Conservation (phyloP, 2,329 filamentous ascomycete genomes). For the Didymella exigua region DNA sequence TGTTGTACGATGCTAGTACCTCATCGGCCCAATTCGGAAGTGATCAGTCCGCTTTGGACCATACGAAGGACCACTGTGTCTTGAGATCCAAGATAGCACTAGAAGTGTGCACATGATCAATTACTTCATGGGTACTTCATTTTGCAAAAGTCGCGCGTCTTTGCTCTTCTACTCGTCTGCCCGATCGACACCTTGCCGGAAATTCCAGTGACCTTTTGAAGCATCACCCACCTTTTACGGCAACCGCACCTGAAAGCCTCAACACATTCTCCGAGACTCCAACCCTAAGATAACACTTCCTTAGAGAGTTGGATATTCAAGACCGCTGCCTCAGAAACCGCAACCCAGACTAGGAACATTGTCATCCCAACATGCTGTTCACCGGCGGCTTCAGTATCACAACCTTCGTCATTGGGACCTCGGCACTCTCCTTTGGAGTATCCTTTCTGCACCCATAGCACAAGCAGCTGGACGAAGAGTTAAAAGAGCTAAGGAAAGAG, state of each 20-base stretch:
- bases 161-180: no score
- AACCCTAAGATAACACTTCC: no score
- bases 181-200: no score
- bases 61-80: background rate
- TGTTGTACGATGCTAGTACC: constrained; percentile 22
- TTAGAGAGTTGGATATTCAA: no score
- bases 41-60: constrained; percentile 30
- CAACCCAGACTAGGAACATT: no score
- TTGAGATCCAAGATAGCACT: background rate
- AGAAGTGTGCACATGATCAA: background rate
- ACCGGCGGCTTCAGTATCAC: constrained; percentile 63
- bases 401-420: constrained; percentile 69
- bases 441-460: constrained; percentile 75
- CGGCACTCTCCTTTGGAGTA: constrained; percentile 70
- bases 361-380: no score
- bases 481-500: constrained; percentile 64
- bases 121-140: background rate
- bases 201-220: no score
- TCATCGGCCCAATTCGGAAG: constrained; percentile 24
- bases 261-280: no score
- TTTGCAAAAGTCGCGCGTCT: no score
- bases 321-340: no score
- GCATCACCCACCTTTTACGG: no score
- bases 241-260: no score
- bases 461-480: constrained; percentile 67